Conservation (phyloP, 768 basidiomycete species). For the Baorangia bicolor region DNA sequence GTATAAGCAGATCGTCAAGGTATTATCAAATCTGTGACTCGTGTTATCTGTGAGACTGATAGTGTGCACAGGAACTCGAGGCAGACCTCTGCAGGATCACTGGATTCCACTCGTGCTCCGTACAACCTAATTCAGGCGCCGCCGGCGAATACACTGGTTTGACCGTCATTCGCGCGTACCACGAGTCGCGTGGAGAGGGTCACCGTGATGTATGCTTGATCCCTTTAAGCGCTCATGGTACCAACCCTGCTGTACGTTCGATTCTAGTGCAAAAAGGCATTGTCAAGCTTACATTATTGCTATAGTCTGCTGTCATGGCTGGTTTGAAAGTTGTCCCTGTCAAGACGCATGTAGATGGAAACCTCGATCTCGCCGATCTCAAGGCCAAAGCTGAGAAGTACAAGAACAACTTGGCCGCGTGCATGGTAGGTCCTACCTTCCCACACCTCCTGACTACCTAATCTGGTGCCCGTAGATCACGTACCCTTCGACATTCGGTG, state of each 20-base stretch:
- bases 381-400: slow-evolving; percentile 85
- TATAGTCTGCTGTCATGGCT: slow-evolving; percentile 92
- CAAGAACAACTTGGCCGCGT: slow-evolving; percentile 89
- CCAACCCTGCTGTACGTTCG: slow-evolving; percentile 86
- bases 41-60: slow-evolving; percentile 9
- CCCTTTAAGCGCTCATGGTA: slow-evolving; percentile 95
- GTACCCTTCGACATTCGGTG: slow-evolving; percentile 96
- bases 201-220: slow-evolving; percentile 92
- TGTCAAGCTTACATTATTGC: slow-evolving; percentile 14
- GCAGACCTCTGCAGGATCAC: slow-evolving; percentile 90
- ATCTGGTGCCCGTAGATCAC: slow-evolving; percentile 62
- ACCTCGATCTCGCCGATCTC: slow-evolving; percentile 85
- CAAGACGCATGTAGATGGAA: slow-evolving; percentile 84
- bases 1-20: slow-evolving; percentile 79
- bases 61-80: slow-evolving; percentile 74
- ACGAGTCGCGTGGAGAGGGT: slow-evolving; percentile 81
- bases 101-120: slow-evolving; percentile 91
- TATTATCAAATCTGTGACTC: slow-evolving; percentile 23
- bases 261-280: background rate
- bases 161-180: slow-evolving; percentile 90
- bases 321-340: slow-evolving; percentile 96
- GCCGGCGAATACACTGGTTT: slow-evolving; percentile 98
- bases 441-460: slow-evolving; percentile 4
- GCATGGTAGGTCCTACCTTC: slow-evolving; percentile 65
- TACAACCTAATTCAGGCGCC: slow-evolving; percentile 99